Percentiles rank a stretch among this genome's conserved stretches.
Evolutionary conservation across 306 rosid species (phyloP).

Genomic region (Sesbania bispinosa): DNA sequence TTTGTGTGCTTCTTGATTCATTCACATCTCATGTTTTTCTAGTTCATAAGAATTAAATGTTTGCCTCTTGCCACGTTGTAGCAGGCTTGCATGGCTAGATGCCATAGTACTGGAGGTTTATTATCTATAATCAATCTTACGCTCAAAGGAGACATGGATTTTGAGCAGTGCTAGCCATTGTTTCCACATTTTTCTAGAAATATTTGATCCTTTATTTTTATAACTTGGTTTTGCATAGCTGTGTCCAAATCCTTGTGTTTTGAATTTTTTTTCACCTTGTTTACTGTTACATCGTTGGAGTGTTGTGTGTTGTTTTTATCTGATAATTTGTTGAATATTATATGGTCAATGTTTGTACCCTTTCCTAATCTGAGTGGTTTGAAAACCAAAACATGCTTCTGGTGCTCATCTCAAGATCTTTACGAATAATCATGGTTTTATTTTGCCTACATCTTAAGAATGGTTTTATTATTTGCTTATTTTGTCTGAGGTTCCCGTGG

Average conservation of each 20-base stretch:
- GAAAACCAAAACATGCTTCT: background rate
- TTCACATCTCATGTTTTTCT: background rate
- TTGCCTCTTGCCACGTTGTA: background rate
- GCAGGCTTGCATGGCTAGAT: background rate
- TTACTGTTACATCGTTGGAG: background rate
- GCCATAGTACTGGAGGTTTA: background rate
- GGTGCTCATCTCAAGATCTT: background rate
- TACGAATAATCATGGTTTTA: background rate
- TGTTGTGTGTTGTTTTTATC: background rate
- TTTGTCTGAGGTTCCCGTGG: background rate
- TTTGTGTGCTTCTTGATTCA: background rate
- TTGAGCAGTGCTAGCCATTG: background rate
- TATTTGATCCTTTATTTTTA: background rate
- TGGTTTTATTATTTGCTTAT: background rate
- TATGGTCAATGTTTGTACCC: background rate
- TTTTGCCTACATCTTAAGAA: background rate
- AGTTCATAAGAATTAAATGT: background rate
- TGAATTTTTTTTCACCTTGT: background rate
- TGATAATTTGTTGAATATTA: background rate
- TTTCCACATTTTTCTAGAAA: background rate
- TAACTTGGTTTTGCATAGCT: background rate
- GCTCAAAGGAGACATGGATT: background rate
- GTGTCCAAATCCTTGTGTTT: background rate
- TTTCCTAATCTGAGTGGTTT: slow-evolving; percentile 1
- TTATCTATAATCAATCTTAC: background rate